Evolutionary conservation across 176 grass and related monocot species (phyloP), one percentile per base, ranked within the genome.

Genomic region (Dactylis glomerata): DNA sequence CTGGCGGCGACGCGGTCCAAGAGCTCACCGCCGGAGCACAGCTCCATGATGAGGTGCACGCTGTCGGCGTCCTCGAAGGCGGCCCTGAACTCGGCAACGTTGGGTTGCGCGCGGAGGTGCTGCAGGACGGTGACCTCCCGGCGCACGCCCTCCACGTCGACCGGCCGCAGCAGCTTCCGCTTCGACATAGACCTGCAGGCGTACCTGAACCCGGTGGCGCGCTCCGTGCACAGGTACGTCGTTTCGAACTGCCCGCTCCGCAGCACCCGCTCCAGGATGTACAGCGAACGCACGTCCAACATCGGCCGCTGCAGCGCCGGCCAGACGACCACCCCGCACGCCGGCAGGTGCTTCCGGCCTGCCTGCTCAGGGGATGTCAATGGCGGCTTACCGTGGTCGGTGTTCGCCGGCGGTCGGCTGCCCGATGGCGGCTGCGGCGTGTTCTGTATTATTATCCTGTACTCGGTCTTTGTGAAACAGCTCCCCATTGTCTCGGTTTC

Each of bases 101-200:
- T 97, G 11, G 92, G 83, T 74, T 97, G 95, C 3, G 92, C 92
- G 75, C 85, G 87, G 49, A 97, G 89, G 89, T 94, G 90, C 89
- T 97, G 84, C 83, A 97, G 88, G 79, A 97, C 94, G 83, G 83
- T 84, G 58, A 94, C 77, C 86, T 97, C 94, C 81, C 88, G 82
- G 76, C 90, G 89, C 61, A 94, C 85, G 88, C 91, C 90, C 5
- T 92, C 90, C 2, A 82, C 13, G 90, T 92, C 95, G 46, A 59
- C 34, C 66, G 26, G 87, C 51, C 81, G 87, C 72, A 68, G 23
- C 38, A 97, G n/a, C n/a, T n/a, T n/a, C n/a, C n/a, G 92, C 92
- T 97, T 97, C 46, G 86, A 70, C 81, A 94, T 81, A 3, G 95
- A 92, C 89, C 94, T 97, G 92, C 95, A 97, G 42, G 90, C 95